Percentiles rank a stretch among this genome's conserved stretches.
These are phyloP conservation scores for Cytauxzoon felis DNA, from an alignment of 169 alveolate genomes.

Conservation along the genomic window DNA sequence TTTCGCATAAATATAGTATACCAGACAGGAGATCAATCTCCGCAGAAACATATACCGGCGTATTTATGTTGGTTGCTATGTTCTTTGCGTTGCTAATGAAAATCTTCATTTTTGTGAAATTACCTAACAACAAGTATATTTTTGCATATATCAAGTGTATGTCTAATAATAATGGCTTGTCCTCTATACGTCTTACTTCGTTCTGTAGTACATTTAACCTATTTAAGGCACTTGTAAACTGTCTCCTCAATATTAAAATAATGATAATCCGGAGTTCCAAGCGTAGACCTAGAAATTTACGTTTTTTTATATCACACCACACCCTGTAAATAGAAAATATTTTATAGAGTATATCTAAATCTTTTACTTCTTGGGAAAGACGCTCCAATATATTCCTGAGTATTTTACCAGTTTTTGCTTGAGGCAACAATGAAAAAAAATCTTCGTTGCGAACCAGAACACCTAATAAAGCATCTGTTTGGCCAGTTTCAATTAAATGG, in stretches of 20 bases:
- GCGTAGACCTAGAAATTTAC: slow-evolving; percentile 89
- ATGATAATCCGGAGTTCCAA: slow-evolving; percentile 88
- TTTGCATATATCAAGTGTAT: slow-evolving; percentile 89
- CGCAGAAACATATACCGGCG: slow-evolving; percentile 91
- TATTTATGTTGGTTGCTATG: slow-evolving; percentile 88
- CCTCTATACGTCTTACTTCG: slow-evolving; percentile 92
- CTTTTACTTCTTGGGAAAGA: slow-evolving; percentile 65
- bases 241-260: slow-evolving; percentile 74
- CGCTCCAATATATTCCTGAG: slow-evolving; percentile 68
- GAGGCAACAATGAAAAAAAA: slow-evolving; percentile 70
- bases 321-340: slow-evolving; percentile 86
- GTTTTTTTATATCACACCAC: slow-evolving; percentile 89
- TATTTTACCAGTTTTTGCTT: slow-evolving; percentile 75
- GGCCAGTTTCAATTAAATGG: slow-evolving; percentile 55
- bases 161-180: slow-evolving; percentile 89
- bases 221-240: slow-evolving; percentile 83
- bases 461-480: slow-evolving; percentile 67
- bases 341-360: slow-evolving; percentile 67
- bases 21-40: slow-evolving; percentile 91
- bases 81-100: slow-evolving; percentile 92
- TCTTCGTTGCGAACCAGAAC: slow-evolving; percentile 69
- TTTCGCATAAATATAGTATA: slow-evolving; percentile 71
- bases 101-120: slow-evolving; percentile 89
- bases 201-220: slow-evolving; percentile 78
- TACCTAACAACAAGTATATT: slow-evolving; percentile 84